Base-by-base conservation (phyloP, 192 early-diverging fungal genomes). In the Backusella tuberculispora region DNA sequence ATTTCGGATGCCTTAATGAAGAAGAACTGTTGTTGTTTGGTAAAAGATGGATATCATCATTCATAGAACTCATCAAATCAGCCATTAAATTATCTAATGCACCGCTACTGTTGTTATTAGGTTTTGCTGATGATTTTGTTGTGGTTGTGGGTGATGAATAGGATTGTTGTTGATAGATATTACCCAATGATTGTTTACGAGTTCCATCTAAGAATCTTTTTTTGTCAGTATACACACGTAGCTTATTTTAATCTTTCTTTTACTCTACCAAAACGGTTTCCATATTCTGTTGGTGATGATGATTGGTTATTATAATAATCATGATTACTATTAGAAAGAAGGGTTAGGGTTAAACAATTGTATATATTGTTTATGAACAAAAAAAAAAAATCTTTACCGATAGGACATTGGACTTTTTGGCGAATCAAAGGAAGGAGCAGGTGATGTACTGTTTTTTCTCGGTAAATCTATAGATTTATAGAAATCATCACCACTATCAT, bases 61-160 rank as follows among this genome's bases (percentile, higher is more conserved):
- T 72, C 79, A 80, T 80, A 37, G 72, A 76, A 17, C 63, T 60
- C 74, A 80, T 75, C 7, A 80, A 24, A 48, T 80, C 79, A 3
- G 48, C 75, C 79, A 80, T 76, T 12, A 80, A 48, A 3, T 63
- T 64, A 76, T 80, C 79, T 44, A 80, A 37, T 40, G 76, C 76
- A 15, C 71, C 76, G 4, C 76, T 50, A 4, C 70, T 71, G 21
- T 24, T 72, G 17, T 72, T 63, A 7, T 50, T 65, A 4, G 29
- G 29, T 34, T 34, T 34, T 34, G 0, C 2, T 34, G 29, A 2
- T 34, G 29, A 34, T 34, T 41, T 46, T 26, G 53, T 60, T 19
- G 21, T 60, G 21, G 21, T 60, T 12, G 68, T 44, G 21, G 68
- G 68, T 15, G 64, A 38, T 40, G 64, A 66, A 34, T 66, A 4